Percentiles rank a stretch among this genome's conserved stretches.
Conservation (phyloP, 768 basidiomycete genomes). For the Mrakia gelida region DNA sequence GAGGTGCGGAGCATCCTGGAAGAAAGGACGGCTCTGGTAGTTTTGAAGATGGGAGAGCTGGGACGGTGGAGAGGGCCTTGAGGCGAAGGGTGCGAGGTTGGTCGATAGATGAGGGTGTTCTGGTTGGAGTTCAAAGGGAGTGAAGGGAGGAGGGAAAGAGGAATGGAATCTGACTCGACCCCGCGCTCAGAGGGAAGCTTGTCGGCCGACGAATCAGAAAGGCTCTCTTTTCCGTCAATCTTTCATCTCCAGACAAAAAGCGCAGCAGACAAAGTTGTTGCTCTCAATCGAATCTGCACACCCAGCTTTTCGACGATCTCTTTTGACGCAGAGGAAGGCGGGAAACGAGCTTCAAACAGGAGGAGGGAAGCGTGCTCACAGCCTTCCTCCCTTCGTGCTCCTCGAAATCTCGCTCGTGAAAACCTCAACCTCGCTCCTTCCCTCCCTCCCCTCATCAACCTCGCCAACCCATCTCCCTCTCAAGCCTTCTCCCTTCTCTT, state of each 20-base stretch:
- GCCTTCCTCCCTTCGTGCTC: no score
- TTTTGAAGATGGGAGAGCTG: not conserved
- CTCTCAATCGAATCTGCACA: no score
- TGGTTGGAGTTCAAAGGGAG: not conserved
- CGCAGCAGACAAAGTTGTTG: no score
- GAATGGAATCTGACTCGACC: no score
- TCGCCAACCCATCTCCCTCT: no score
- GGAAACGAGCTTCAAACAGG: not conserved
- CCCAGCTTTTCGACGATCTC: not conserved
- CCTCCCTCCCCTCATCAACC: not conserved
- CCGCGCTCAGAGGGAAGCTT: no score
- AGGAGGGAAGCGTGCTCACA: no score
- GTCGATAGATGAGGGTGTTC: not conserved
- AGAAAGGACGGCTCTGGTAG: not conserved
- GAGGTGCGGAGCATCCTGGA: not conserved
- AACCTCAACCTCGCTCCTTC: not conserved
- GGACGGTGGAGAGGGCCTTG: not conserved
- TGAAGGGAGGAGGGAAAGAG: no score
- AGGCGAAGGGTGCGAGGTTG: not conserved
- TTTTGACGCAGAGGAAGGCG: not conserved
- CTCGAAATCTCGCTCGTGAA: no score
- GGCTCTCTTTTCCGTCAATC: not conserved
- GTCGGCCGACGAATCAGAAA: not conserved
- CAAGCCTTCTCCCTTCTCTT: no score
- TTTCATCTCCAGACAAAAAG: no score